Conservation (phyloP, 2,329 filamentous ascomycete genomes). For the Epichloe brachyelytri region DNA sequence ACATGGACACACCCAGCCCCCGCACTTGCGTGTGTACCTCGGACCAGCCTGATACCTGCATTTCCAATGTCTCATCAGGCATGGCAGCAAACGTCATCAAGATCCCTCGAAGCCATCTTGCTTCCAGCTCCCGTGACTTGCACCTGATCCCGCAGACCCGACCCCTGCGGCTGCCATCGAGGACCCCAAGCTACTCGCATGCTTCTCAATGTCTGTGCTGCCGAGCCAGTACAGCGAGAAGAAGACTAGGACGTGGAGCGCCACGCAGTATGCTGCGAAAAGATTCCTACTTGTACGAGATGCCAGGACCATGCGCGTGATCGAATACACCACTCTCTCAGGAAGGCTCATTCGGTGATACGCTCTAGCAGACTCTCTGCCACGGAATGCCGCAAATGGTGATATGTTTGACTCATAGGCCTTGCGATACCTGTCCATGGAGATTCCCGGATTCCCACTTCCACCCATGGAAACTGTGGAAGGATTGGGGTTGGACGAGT, state of each 20-base stretch:
- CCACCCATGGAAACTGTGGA: slow-evolving; percentile 52
- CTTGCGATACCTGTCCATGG: slow-evolving; percentile 73
- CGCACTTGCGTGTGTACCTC: background rate
- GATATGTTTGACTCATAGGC: slow-evolving; percentile 94
- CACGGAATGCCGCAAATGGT: slow-evolving; percentile 88
- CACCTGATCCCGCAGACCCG: slow-evolving; percentile 26
- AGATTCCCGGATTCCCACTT: slow-evolving; percentile 45
- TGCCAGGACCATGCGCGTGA: slow-evolving; percentile 82
- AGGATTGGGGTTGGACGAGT: slow-evolving; percentile 59
- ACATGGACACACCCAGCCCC: background rate
- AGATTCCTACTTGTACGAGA: slow-evolving; percentile 84
- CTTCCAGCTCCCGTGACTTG: slow-evolving; percentile 45
- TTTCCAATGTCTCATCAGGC: background rate
- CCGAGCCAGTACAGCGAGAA: slow-evolving; percentile 77
- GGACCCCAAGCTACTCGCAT: slow-evolving; percentile 44
- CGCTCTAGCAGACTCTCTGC: slow-evolving; percentile 81
- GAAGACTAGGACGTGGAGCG: slow-evolving; percentile 78
- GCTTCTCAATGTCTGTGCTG: slow-evolving; percentile 49
- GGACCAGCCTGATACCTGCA: background rate
- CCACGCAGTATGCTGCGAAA: slow-evolving; percentile 85
- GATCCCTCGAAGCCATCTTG: slow-evolving; percentile 44
- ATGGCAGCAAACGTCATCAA: slow-evolving; percentile 7
- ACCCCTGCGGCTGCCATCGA: slow-evolving; percentile 30
- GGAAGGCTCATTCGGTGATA: slow-evolving; percentile 89
- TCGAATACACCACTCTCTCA: slow-evolving; percentile 78